Conservation (phyloP, 1,284 basidiomycete species). For the Pisolithus thermaeus region DNA sequence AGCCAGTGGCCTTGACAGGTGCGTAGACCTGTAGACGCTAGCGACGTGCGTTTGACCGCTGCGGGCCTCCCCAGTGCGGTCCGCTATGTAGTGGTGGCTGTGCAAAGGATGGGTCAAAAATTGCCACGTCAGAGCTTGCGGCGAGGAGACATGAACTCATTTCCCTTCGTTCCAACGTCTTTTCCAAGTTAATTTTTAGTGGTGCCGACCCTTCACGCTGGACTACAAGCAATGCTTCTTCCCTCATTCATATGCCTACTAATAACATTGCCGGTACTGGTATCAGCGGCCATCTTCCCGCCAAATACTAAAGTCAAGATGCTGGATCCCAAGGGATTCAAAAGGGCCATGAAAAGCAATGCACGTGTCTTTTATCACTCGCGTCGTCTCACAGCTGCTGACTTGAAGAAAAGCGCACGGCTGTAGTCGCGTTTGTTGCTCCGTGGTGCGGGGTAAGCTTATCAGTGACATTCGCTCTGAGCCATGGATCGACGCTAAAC, state of each 20-base stretch:
- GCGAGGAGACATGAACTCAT: too few relatives aligned
- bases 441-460: conserved; percentile 80
- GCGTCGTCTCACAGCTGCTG: conserved; percentile 4
- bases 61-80: too few relatives aligned
- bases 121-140: too few relatives aligned
- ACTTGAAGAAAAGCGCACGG: conserved; percentile 48
- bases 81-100: too few relatives aligned
- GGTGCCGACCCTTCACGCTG: background rate
- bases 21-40: too few relatives aligned
- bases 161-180: too few relatives aligned
- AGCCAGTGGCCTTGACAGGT: too few relatives aligned
- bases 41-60: too few relatives aligned
- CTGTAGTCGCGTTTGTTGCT: conserved; percentile 82
- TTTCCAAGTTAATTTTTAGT: background rate
- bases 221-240: conserved; percentile 19
- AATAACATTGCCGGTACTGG: conserved; percentile 42
- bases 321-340: conserved; percentile 70
- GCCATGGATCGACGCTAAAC: background rate
- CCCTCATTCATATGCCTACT: conserved; percentile 13
- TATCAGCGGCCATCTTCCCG: conserved; percentile 71
- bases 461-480: background rate
- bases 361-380: conserved; percentile 39
- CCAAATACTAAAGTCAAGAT: conserved; percentile 66
- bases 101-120: too few relatives aligned
- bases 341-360: conserved; percentile 68